Evolutionary conservation across 2,329 filamentous ascomycete genomes (phyloP).

Genomic region (Talaromyces sp.): DNA sequence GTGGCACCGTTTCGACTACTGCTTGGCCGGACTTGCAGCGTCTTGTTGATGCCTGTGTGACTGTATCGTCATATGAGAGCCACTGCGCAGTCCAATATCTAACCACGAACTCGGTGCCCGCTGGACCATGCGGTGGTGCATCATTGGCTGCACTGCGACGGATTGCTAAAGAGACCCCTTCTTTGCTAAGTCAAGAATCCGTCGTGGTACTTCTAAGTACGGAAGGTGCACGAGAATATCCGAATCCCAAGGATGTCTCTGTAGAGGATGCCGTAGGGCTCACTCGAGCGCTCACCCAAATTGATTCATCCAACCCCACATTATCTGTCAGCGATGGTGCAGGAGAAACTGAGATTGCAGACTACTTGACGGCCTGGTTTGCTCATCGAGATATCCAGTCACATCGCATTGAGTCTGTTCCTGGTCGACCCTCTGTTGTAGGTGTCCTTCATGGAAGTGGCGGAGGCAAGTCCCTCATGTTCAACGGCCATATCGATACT

Average conservation of each 20-base stretch:
- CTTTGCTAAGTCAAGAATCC: conserved; percentile 48
- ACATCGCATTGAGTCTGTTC: conserved; percentile 52
- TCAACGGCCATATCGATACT: conserved; percentile 59
- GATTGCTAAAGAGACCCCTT: conserved; percentile 40
- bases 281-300: conserved; percentile 51
- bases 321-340: conserved; percentile 46
- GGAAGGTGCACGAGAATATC: conserved; percentile 62
- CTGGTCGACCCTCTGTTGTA: conserved; percentile 55
- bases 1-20: conserved; percentile 66
- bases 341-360: conserved; percentile 52
- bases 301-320: conserved; percentile 55
- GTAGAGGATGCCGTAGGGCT: conserved; percentile 47
- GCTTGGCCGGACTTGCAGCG: conserved; percentile 64
- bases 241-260: conserved; percentile 45
- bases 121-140: conserved; percentile 67
- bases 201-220: conserved; percentile 69
- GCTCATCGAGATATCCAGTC: conserved; percentile 55
- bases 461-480: conserved; percentile 53
- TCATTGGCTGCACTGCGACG: conserved; percentile 58
- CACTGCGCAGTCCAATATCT: conserved; percentile 63
- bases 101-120: conserved; percentile 47
- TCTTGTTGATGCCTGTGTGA: conserved; percentile 63
- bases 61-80: conserved; percentile 64
- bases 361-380: conserved; percentile 55
- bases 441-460: conserved; percentile 53